Conservation (phyloP, 371 early-diverging fungal genomes). For the Mucor irregularis region DNA sequence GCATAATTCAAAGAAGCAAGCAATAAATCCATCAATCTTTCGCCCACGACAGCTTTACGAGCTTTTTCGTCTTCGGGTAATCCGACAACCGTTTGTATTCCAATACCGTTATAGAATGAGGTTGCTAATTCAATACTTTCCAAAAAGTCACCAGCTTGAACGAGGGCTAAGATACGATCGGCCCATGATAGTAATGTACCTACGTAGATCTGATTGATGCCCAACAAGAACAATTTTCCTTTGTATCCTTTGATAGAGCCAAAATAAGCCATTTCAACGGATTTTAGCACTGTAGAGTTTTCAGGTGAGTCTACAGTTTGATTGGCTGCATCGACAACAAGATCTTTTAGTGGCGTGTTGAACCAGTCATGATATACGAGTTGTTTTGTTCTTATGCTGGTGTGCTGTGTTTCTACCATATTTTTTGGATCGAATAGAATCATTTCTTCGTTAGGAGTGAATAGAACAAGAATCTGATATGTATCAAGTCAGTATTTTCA, state of each 20-base stretch:
- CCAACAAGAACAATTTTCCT: constrained; percentile 68
- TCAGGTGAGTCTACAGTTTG: constrained; percentile 3
- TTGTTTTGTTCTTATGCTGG: constrained; percentile 54
- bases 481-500: no score
- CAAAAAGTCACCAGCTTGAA: constrained; percentile 71
- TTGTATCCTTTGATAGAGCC: constrained; percentile 69
- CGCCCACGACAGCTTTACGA: constrained; percentile 62
- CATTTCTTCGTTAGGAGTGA: constrained; percentile 70
- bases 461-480: constrained; percentile 62
- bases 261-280: constrained; percentile 71
- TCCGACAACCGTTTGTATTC: constrained; percentile 66
- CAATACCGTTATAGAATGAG: constrained; percentile 64
- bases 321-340: constrained; percentile 18
- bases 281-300: constrained; percentile 21
- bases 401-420: constrained; percentile 64
- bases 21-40: constrained; percentile 68
- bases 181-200: constrained; percentile 77
- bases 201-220: constrained; percentile 61
- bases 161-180: constrained; percentile 72
- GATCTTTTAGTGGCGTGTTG: constrained; percentile 38
- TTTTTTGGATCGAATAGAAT: constrained; percentile 67
- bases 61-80: constrained; percentile 66
- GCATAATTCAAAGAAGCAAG: constrained; percentile 68
- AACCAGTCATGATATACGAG: constrained; percentile 73
- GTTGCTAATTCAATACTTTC: constrained; percentile 72